phyloP scores from a whole-genome alignment of 108 stramenopile species.

The Pelagomonas calceolata region DNA sequence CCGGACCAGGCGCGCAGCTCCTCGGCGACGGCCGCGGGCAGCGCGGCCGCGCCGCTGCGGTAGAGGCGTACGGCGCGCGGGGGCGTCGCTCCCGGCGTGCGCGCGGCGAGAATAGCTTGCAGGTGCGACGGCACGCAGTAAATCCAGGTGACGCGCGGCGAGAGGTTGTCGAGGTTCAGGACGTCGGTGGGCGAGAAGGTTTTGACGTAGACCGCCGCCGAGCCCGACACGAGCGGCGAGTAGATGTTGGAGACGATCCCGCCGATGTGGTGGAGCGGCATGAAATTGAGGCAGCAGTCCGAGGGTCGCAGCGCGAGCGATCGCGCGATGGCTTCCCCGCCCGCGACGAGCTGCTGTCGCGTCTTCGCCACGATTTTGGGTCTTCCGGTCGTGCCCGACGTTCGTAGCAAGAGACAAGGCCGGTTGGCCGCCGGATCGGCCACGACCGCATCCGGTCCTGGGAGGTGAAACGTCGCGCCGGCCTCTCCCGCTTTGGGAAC shows the following conservation, averaged over 20 bases:
- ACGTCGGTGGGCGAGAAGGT: constrained; percentile 36
- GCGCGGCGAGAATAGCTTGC: constrained; percentile 38
- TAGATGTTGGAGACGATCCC: constrained; percentile 22
- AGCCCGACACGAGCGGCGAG: constrained; percentile 21
- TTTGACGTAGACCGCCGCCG: constrained; percentile 8
- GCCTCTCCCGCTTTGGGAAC: no score
- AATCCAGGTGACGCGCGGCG: background rate
- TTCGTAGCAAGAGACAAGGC: constrained; percentile 47
- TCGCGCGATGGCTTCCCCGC: constrained; percentile 41
- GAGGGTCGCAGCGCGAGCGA: constrained; percentile 41
- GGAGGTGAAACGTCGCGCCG: no score
- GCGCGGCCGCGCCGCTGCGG: background rate
- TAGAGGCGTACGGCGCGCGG: background rate
- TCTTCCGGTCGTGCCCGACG: constrained; percentile 56
- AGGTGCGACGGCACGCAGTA: constrained; percentile 72
- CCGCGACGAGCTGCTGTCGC: constrained; percentile 38
- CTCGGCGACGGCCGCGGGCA: background rate
- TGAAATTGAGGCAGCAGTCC: constrained; percentile 56
- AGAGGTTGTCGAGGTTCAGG: background rate
- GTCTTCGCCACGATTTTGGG: constrained; percentile 58
- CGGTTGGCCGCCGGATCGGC: no score
- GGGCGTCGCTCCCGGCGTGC: background rate
- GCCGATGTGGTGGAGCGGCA: constrained; percentile 62
- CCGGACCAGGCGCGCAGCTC: no score
- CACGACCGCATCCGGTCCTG: no score